Conservation (phyloP, 1,139 yeast genomes). For the Geotrichum australiense region DNA sequence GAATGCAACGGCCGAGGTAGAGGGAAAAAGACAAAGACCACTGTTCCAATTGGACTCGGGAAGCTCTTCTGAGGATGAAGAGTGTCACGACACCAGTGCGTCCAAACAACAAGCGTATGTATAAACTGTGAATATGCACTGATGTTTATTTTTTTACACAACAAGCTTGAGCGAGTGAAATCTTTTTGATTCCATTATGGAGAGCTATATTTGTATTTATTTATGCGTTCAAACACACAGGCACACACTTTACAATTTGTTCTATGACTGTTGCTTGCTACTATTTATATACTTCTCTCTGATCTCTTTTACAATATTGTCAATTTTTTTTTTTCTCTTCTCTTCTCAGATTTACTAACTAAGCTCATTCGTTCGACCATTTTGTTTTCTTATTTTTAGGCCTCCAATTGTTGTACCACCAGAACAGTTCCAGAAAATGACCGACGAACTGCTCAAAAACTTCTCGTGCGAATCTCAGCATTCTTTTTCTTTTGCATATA, state of each 20-base stretch:
- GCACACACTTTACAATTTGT: too few species aligned
- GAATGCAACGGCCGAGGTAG: not conserved
- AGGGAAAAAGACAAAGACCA: constrained; percentile 6
- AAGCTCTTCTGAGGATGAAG: constrained; percentile 10
- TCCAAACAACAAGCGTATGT: constrained; percentile 3
- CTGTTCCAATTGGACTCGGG: constrained; percentile 11
- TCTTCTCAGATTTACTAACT: not conserved
- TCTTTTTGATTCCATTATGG: too few species aligned
- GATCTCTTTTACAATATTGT: too few species aligned
- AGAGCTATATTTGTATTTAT: too few species aligned
- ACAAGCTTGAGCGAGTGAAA: too few species aligned
- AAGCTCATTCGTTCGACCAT: not conserved
- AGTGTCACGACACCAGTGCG: not conserved
- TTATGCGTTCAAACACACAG: too few species aligned
- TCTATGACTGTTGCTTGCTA: too few species aligned
- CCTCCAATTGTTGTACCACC: constrained; percentile 1
- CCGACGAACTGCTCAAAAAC: constrained; percentile 25
- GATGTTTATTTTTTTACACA: too few species aligned
- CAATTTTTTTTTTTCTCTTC: not conserved
- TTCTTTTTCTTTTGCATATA: constrained; percentile 76
- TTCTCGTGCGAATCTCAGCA: constrained; percentile 78
- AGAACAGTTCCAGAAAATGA: constrained; percentile 1
- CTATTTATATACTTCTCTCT: too few species aligned
- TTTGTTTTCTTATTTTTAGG: not conserved
- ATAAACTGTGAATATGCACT: too few species aligned